Percentiles rank a stretch among this genome's conserved stretches.
These are phyloP conservation scores for Scheffersomyces insectosa DNA, from an alignment of 1,139 yeast species.

Conservation along the genomic window DNA sequence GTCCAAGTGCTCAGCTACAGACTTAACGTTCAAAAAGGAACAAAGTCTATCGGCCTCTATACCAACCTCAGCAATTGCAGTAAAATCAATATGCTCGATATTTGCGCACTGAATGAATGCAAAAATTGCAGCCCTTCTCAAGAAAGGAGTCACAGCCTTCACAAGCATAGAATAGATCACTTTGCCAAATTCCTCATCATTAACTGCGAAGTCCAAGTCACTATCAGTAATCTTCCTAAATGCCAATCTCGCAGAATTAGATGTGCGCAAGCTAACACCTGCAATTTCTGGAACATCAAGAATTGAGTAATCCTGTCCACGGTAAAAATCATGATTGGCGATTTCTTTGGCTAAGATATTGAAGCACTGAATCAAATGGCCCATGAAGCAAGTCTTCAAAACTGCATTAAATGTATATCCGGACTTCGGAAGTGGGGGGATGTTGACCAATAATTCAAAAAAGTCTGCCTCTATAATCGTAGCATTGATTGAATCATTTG, in stretches of 20 bases:
- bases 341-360: slow-evolving; percentile 27
- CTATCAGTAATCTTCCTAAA: slow-evolving; percentile 14
- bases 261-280: slow-evolving; percentile 20
- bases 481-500: slow-evolving; percentile 24
- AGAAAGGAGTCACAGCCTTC: slow-evolving; percentile 62
- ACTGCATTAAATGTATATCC: slow-evolving; percentile 43
- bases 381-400: slow-evolving; percentile 41
- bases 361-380: slow-evolving; percentile 37
- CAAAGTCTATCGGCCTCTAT: slow-evolving; percentile 63
- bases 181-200: slow-evolving; percentile 26
- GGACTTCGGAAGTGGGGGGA: slow-evolving; percentile 42
- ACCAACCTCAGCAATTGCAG: slow-evolving; percentile 20
- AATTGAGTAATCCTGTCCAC: slow-evolving; percentile 22
- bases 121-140: slow-evolving; percentile 66
- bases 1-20: slow-evolving; percentile 12
- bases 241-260: slow-evolving; percentile 12
- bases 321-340: slow-evolving; percentile 22
- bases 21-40: slow-evolving; percentile 53
- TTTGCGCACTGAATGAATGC: slow-evolving; percentile 60
- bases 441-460: slow-evolving; percentile 51
- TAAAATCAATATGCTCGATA: slow-evolving; percentile 35
- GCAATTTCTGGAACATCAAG: slow-evolving; percentile 37
- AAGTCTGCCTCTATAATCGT: slow-evolving; percentile 50
- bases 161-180: slow-evolving; percentile 56
- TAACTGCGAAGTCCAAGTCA: slow-evolving; percentile 9